A percentile compares a stretch with the other conserved stretches of the same genome.
Conservation (phyloP, 73 alveolate genomes). For the Paramecium biaurelia region DNA sequence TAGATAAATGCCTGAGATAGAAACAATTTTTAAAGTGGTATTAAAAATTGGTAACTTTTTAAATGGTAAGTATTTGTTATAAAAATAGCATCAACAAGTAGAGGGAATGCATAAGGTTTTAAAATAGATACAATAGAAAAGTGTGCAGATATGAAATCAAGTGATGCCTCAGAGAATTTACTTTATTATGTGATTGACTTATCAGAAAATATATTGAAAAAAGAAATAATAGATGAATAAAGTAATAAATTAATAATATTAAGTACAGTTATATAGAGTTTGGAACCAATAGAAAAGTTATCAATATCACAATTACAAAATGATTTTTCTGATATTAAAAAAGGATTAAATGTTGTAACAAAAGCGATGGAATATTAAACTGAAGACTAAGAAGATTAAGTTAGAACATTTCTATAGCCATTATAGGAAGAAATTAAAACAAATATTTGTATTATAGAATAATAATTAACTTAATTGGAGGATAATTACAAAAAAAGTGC, state of each 20-base stretch:
- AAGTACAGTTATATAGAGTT: neutral
- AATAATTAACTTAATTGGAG: neutral
- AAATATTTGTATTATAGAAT: neutral
- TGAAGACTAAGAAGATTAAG: neutral
- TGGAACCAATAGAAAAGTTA: neutral
- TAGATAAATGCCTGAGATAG: neutral
- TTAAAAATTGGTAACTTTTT: neutral
- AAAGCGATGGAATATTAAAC: slow-evolving; percentile 29
- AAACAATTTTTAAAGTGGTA: neutral
- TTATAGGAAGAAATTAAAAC: neutral
- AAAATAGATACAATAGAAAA: slow-evolving; percentile 39
- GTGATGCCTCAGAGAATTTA: neutral
- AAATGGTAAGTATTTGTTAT: neutral
- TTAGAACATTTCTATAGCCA: neutral
- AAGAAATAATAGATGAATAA: neutral
- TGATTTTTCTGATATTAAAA: neutral
- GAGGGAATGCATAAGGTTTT: neutral
- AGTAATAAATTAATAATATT: neutral
- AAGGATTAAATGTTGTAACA: neutral
- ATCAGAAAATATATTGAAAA: neutral
- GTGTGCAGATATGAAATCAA: neutral
- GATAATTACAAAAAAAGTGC: neutral
- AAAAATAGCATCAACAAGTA: neutral
- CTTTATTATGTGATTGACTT: neutral
- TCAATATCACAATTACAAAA: neutral